Evolutionary conservation across 345 rosid species (phyloP).

Genomic region (Citrus unshiu): DNA sequence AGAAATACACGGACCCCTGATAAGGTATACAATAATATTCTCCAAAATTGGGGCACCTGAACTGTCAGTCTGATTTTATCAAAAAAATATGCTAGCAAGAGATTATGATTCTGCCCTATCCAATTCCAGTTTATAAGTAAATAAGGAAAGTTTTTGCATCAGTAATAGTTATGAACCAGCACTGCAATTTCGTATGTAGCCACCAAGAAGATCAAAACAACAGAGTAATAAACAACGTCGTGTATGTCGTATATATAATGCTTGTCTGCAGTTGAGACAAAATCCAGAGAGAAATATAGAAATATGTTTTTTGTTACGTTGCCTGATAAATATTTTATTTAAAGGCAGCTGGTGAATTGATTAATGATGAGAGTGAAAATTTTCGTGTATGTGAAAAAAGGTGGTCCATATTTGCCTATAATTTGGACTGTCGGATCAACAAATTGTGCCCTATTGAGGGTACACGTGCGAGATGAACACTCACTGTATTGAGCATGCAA

Average conservation of each 20-base stretch:
- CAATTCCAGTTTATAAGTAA: neutral
- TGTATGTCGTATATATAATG: neutral
- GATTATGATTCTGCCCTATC: neutral
- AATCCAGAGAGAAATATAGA: neutral
- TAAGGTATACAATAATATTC: neutral
- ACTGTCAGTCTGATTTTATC: neutral
- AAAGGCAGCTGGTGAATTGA: neutral
- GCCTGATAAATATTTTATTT: neutral
- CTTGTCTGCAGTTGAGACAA: neutral
- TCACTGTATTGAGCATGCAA: neutral
- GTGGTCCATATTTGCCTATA: constrained; percentile 4
- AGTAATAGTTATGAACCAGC: neutral
- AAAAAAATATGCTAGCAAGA: neutral
- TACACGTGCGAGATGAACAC: neutral
- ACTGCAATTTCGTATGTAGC: neutral
- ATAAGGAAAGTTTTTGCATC: neutral
- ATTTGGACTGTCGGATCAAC: neutral
- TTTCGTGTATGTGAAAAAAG: neutral
- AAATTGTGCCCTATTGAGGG: constrained; percentile 8
- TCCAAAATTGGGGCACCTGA: neutral
- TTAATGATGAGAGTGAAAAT: neutral
- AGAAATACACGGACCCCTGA: neutral
- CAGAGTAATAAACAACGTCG: too few species aligned
- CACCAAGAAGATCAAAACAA: neutral
- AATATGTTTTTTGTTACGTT: neutral